phyloP scores from a whole-genome alignment of 768 basidiomycete species.

The Boletus subcaerulescens region DNA sequence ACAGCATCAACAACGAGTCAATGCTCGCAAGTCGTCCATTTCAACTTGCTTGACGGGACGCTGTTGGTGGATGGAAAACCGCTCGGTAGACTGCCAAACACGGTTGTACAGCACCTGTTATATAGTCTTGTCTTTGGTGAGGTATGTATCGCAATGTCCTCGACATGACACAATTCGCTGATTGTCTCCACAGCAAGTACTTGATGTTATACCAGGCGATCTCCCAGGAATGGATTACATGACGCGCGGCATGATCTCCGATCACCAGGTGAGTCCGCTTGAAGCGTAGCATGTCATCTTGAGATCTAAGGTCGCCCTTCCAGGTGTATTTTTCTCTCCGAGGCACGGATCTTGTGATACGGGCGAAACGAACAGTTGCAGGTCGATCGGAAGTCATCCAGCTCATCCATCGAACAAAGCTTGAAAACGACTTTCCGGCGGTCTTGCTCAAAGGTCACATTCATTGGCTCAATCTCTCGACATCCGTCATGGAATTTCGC shows the following conservation, averaged over 20 bases:
- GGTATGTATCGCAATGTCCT: conserved; percentile 19
- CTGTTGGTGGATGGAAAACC: conserved; percentile 25
- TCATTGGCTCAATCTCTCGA: conserved; percentile 32
- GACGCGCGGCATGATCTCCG: conserved; percentile 13
- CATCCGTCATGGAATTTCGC: conserved; percentile 25
- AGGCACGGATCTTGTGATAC: conserved; percentile 18
- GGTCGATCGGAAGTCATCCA: conserved; percentile 3
- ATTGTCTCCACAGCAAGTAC: background rate
- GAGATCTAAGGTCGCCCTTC: background rate
- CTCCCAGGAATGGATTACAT: conserved; percentile 24
- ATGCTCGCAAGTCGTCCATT: conserved; percentile 30
- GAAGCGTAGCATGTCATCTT: background rate
- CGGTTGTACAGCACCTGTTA: conserved; percentile 23
- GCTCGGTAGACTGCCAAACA: conserved; percentile 36
- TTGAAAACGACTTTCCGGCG: conserved; percentile 26
- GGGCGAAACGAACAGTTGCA: conserved; percentile 5
- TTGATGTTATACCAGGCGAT: conserved; percentile 18
- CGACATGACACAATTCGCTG: background rate
- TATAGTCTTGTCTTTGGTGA: conserved; percentile 33
- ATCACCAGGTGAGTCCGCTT: conserved; percentile 15
- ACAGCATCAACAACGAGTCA: conserved; percentile 9
- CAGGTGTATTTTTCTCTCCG: conserved; percentile 27
- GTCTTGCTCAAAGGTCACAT: conserved; percentile 20
- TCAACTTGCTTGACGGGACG: conserved; percentile 36
- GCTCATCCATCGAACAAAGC: conserved; percentile 24